phyloP scores from a whole-genome alignment of 139 green algal genomes.

The Coccomyxa sp. region DNA sequence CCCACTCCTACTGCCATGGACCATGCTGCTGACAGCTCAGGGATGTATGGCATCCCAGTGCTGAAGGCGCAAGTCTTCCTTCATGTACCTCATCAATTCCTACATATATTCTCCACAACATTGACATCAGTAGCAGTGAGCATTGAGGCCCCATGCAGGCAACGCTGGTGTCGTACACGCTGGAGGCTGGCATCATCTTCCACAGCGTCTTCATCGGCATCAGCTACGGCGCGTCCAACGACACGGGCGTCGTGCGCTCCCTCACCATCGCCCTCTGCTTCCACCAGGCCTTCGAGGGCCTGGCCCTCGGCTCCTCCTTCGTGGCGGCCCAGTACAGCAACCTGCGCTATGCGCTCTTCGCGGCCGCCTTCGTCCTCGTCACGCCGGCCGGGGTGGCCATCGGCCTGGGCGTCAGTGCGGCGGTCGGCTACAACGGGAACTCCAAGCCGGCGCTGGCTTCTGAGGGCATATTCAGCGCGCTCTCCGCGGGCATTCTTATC shows the following conservation, averaged over 20 bases:
- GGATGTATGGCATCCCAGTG: too few relatives aligned
- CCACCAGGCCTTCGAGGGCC: conserved; percentile 46
- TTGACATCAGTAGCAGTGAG: not conserved
- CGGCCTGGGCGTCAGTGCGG: conserved; percentile 34
- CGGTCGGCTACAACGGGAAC: conserved; percentile 31
- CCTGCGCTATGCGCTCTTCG: conserved; percentile 14
- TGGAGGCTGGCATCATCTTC: conserved; percentile 38
- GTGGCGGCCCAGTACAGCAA: not conserved
- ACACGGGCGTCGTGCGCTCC: conserved; percentile 13
- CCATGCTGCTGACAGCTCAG: too few relatives aligned
- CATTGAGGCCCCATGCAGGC: not conserved
- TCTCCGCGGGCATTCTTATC: conserved; percentile 56
- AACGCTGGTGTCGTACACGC: conserved; percentile 4
- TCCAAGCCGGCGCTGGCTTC: conserved; percentile 25
- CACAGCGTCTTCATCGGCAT: conserved; percentile 49
- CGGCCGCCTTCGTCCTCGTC: conserved; percentile 29
- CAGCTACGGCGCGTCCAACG: conserved; percentile 36
- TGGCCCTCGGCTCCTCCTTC: conserved; percentile 16
- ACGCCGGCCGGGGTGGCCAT: conserved; percentile 60
- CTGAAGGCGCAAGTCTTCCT: not conserved
- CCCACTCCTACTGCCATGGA: not conserved
- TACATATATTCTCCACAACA: not conserved
- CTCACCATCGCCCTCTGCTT: conserved; percentile 57
- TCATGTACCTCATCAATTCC: not conserved
- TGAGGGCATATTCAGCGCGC: conserved; percentile 48